Percentiles rank a stretch among this genome's conserved stretches.
Conservation (phyloP, 257 asterid genomes). For the Solanum medicagineum region DNA sequence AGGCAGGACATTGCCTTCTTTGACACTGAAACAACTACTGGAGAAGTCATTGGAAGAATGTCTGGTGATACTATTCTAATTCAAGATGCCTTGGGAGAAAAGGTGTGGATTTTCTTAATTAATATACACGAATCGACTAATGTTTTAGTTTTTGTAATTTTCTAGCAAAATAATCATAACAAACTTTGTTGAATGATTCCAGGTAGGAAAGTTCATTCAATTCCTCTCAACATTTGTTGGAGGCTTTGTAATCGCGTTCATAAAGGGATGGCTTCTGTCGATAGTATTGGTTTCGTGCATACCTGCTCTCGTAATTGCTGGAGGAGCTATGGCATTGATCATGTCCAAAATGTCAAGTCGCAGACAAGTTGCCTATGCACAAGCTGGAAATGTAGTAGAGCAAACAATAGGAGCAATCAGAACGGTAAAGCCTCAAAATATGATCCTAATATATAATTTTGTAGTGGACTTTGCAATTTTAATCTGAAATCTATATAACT, state of each 20-base stretch:
- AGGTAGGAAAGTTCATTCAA: slow-evolving; percentile 60
- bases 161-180: neutral
- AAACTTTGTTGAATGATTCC: neutral
- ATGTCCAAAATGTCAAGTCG: slow-evolving; percentile 26
- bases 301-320: slow-evolving; percentile 28
- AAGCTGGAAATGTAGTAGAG: slow-evolving; percentile 51
- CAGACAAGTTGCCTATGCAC: slow-evolving; percentile 46
- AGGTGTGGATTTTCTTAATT: slow-evolving; percentile 18
- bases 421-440: slow-evolving; percentile 19
- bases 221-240: slow-evolving; percentile 39
- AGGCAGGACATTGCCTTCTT: slow-evolving; percentile 59
- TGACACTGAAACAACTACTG: slow-evolving; percentile 54
- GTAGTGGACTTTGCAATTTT: neutral
- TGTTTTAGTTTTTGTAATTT: neutral
- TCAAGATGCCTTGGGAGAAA: slow-evolving; percentile 87
- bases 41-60: slow-evolving; percentile 53
- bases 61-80: slow-evolving; percentile 59
- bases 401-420: slow-evolving; percentile 51
- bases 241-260: slow-evolving; percentile 46
- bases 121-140: neutral
- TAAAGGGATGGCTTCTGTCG: slow-evolving; percentile 50
- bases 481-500: neutral
- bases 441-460: neutral
- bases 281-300: slow-evolving; percentile 30
- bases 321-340: slow-evolving; percentile 28